Percentiles rank a stretch among this genome's conserved stretches.
phyloP scores from a whole-genome alignment of 2,329 filamentous ascomycete species.

The Magnaporthiopsis incrustans region DNA sequence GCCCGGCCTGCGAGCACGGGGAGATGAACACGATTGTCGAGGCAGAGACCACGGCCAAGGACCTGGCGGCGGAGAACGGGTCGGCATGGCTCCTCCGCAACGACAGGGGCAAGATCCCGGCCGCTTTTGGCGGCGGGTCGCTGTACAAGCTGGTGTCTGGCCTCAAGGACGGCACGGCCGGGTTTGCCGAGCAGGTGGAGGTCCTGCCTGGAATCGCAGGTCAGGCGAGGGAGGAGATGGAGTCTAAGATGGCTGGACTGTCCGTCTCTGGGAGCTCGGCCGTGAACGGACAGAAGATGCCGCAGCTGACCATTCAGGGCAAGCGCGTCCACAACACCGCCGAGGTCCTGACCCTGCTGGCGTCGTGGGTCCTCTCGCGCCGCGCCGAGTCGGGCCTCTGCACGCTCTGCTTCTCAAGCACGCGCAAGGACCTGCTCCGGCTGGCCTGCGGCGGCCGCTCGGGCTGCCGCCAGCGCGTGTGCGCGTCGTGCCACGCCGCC shows the following conservation, averaged over 20 bases:
- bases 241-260: background rate
- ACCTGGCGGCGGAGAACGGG: conserved; percentile 32
- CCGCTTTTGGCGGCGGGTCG: conserved; percentile 30
- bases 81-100: conserved; percentile 36
- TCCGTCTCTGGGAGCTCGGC: background rate
- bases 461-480: conserved; percentile 36
- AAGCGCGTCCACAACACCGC: conserved; percentile 31
- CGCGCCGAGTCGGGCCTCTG: conserved; percentile 26
- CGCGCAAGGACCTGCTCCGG: conserved; percentile 27
- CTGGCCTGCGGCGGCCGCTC: conserved; percentile 33
- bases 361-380: conserved; percentile 26
- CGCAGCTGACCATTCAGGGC: conserved; percentile 23
- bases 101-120: conserved; percentile 23
- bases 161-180: conserved; percentile 20
- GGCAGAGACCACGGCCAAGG: conserved; percentile 27
- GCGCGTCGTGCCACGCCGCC: conserved; percentile 26
- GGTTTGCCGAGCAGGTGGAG: conserved; percentile 22
- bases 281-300: background rate
- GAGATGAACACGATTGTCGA: conserved; percentile 25
- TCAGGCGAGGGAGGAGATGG: background rate
- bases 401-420: conserved; percentile 35
- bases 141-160: conserved; percentile 29
- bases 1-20: conserved; percentile 30
- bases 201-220: conserved; percentile 5
- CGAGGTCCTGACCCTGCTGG: conserved; percentile 26